These are phyloP conservation scores for Zelopaecilomyces penicillatus DNA, from an alignment of 2,329 filamentous ascomycete species.

Conservation along the genomic window DNA sequence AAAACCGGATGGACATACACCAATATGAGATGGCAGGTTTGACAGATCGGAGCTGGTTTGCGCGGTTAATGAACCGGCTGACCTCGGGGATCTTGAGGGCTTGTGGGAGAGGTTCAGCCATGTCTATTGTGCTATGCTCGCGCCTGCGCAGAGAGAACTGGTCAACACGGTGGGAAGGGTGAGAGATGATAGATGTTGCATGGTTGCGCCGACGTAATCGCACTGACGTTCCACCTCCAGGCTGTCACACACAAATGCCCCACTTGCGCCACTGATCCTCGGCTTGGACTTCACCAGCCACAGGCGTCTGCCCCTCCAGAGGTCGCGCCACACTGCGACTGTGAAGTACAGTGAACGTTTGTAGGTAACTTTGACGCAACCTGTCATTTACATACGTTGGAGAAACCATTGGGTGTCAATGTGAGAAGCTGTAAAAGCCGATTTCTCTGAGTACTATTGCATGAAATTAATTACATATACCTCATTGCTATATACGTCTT, in stretches of 20 bases:
- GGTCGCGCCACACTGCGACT: constrained; percentile 18
- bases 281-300: background rate
- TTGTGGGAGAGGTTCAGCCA: constrained; percentile 49
- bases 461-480: no score
- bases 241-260: no score
- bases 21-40: constrained; percentile 91
- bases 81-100: constrained; percentile 71
- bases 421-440: no score
- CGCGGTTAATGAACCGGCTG: constrained; percentile 73
- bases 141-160: background rate
- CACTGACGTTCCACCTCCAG: no score
- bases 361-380: background rate
- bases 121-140: constrained; percentile 27
- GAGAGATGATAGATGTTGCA: no score
- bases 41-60: constrained; percentile 71
- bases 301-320: constrained; percentile 8
- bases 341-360: background rate
- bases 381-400: background rate
- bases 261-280: no score
- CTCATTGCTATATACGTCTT: no score
- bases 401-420: no score
- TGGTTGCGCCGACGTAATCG: no score
- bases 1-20: constrained; percentile 53
- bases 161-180: no score
- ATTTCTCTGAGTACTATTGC: no score